Conservation (phyloP, 305 asterid genomes). For the Solanum hybrid region DNA sequence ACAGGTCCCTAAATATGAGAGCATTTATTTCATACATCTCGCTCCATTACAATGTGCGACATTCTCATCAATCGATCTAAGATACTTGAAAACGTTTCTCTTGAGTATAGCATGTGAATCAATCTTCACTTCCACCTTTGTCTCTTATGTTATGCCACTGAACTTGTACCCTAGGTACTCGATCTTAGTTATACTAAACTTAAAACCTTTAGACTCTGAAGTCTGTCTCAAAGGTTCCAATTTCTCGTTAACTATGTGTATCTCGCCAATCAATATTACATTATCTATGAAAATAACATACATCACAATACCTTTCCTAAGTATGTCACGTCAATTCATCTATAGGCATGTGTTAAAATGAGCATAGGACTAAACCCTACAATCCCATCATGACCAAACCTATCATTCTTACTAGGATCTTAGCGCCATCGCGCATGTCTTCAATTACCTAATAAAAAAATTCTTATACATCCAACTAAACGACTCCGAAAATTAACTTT, state of each 20-base stretch:
- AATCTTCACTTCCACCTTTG: neutral
- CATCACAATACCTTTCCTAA: neutral
- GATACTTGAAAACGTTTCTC: neutral
- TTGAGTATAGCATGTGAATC: neutral
- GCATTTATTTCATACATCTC: accelerated
- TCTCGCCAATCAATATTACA: neutral
- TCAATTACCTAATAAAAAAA: neutral
- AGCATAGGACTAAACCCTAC: neutral
- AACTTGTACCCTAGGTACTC: neutral
- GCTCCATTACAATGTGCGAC: neutral
- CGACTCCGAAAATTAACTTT: neutral
- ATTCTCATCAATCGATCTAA: neutral
- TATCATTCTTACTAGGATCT: no score
- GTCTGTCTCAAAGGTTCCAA: neutral
- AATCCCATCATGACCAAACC: neutral
- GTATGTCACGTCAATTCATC: neutral
- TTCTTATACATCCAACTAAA: accelerated
- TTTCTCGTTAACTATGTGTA: neutral
- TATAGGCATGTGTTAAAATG: accelerated
- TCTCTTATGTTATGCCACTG: neutral
- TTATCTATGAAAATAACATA: no score
- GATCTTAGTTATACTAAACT: neutral
- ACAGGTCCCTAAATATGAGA: accelerated
- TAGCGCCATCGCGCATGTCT: neutral
- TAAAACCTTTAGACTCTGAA: neutral